Evolutionary conservation across 2,329 filamentous ascomycete genomes (phyloP).

Genomic region (Pseudocercospora pini-densiflorae): DNA sequence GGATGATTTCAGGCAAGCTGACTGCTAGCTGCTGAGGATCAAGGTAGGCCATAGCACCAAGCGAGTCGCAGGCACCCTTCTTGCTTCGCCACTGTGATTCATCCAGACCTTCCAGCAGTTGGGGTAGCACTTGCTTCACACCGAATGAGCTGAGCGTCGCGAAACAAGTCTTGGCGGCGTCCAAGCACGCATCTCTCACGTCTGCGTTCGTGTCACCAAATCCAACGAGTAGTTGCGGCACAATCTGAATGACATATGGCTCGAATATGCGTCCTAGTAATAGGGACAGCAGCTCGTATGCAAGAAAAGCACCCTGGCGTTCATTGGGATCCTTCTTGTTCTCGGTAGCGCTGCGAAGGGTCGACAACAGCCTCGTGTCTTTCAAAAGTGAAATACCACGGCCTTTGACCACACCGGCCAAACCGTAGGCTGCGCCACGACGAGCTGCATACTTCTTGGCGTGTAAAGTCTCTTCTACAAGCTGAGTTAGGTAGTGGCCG

Average conservation of each 20-base stretch:
- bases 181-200: conserved; percentile 89
- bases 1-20: conserved; percentile 95
- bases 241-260: conserved; percentile 94
- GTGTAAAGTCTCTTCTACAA: conserved; percentile 80
- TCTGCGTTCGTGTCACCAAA: conserved; percentile 89
- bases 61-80: conserved; percentile 93
- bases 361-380: conserved; percentile 84
- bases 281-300: conserved; percentile 86
- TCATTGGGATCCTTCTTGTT: conserved; percentile 93
- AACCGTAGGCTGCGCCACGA: conserved; percentile 90
- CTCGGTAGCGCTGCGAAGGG: conserved; percentile 80
- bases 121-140: conserved; percentile 92
- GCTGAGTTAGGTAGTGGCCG: conserved; percentile 76
- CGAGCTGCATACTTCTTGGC: conserved; percentile 92
- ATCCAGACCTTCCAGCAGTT: conserved; percentile 86
- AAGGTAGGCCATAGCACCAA: conserved; percentile 98
- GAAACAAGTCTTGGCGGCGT: conserved; percentile 93
- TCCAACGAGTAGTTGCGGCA: conserved; percentile 84
- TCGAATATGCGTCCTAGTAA: conserved; percentile 90
- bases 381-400: conserved; percentile 80
- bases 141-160: conserved; percentile 91
- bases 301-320: conserved; percentile 84
- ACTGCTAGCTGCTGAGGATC: conserved; percentile 92
- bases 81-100: conserved; percentile 98
- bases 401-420: conserved; percentile 89